Base-by-base conservation (phyloP, 805 yeast genomes). In the Saturnispora silvae region DNA sequence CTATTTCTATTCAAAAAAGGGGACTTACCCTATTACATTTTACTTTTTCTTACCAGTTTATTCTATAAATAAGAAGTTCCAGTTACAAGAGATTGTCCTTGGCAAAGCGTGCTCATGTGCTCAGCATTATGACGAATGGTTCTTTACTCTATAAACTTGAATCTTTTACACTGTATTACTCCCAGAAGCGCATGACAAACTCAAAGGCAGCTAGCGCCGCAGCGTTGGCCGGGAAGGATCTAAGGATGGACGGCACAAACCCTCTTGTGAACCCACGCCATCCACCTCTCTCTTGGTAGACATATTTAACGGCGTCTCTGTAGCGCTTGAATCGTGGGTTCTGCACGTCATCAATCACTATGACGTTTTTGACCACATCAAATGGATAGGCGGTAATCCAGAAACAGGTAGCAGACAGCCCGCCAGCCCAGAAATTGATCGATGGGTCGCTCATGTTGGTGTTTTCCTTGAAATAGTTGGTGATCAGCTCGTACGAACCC, bases 221-320 rank as follows among this genome's bases (percentile, higher is more conserved):
- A 1, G 95, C 96, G 56, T 85, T 85, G 1, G 95, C 94, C 2
- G 96, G 96, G 69, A 85, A 85, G 16, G 94, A 81, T 46, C 95
- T 67, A 45, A 77, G 52, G 22, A 84, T 78, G 5, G 83, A 73
- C 5, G 95, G 94, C 5, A 72, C 74, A 54, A 82, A 85, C 1
- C 95, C 95, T 48, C 76, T 69, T 26, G 81, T 77, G 53, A 81
- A 86, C 1, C 94, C 95, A 40, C 57, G 60, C 49, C 67, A 54
- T 3, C 65, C 65, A 5, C 95, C 94, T 43, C 66, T 66, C 37
- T 66, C 65, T 20, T 56, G 57, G 51, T 83, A 82, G 4, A 86
- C 81, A 38, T 72, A 73, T 44, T 59, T 67, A 6, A 75, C 84
- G 2, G 95, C 94, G 40, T 70, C 75, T 44, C 67, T 62, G 77